A percentile compares a stretch with the other conserved stretches of the same genome.
Conservation (phyloP, 2,329 filamentous ascomycete genomes). For the Diplodia intermedia region DNA sequence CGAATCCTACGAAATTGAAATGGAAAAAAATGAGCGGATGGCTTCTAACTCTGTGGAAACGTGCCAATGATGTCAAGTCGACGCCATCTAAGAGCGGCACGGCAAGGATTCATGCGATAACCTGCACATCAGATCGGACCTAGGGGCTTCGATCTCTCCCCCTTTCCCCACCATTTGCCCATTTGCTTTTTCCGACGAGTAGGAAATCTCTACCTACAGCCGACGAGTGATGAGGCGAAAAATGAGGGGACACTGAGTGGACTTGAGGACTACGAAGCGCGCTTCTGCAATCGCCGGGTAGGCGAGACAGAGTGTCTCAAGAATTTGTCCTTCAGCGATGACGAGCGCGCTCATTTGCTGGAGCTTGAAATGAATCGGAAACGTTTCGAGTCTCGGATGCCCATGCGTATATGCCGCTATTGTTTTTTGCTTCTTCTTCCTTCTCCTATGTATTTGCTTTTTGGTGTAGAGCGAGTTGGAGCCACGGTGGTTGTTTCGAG, state of each 20-base stretch:
- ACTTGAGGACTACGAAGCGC: background rate
- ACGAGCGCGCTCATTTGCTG: background rate
- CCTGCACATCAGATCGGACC: background rate
- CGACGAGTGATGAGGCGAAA: background rate
- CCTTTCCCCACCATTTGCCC: background rate
- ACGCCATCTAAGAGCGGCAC: background rate
- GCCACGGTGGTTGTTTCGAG: no score
- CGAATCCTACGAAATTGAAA: constrained; percentile 3
- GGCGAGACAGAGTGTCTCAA: background rate
- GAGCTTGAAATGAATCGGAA: background rate
- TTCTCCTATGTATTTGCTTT: background rate
- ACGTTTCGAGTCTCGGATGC: background rate
- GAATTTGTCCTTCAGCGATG: background rate
- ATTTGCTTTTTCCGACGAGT: background rate
- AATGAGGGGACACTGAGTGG: background rate
- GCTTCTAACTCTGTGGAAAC: background rate
- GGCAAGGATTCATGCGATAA: background rate
- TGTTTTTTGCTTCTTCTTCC: background rate
- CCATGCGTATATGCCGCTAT: background rate
- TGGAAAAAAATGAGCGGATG: background rate
- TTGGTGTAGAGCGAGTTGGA: no score
- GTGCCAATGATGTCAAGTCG: background rate
- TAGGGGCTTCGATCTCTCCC: background rate
- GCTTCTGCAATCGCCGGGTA: background rate
- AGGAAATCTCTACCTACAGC: no score